phyloP scores from a whole-genome alignment of 306 rosid species.

The Rosa multiflora region DNA sequence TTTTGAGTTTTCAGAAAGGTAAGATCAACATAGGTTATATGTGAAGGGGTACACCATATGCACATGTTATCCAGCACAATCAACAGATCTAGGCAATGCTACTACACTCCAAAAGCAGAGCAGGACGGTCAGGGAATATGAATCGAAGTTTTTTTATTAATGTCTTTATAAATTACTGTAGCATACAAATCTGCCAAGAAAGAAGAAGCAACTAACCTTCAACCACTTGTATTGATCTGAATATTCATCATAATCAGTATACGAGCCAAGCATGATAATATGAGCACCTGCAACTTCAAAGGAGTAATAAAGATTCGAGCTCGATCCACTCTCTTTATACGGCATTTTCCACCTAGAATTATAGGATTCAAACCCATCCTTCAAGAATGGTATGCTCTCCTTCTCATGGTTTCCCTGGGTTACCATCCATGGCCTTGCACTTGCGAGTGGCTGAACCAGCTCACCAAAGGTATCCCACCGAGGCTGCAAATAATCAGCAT shows the following conservation, averaged over 20 bases:
- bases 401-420: conserved; percentile 93
- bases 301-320: conserved; percentile 89
- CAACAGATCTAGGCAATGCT: background rate
- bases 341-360: conserved; percentile 98
- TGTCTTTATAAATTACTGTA: background rate
- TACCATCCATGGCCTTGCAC: conserved; percentile 95
- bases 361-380: conserved; percentile 69
- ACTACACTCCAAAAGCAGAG: background rate
- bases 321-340: conserved; percentile 77
- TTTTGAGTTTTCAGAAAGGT: background rate
- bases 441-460: conserved; percentile 93
- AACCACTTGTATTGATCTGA: conserved; percentile 90
- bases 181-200: conserved; percentile 8
- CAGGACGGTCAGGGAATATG: background rate
- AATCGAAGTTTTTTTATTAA: background rate
- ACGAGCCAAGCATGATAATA: conserved; percentile 87
- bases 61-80: background rate
- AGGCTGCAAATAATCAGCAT: conserved; percentile 78
- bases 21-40: background rate
- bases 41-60: background rate
- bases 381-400: conserved; percentile 58
- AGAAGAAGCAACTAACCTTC: conserved; percentile 56
- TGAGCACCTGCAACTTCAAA: conserved; percentile 82
- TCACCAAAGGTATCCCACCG: conserved; percentile 88
- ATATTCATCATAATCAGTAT: conserved; percentile 64